A percentile compares a stretch with the other conserved stretches of the same genome.
phyloP scores from a whole-genome alignment of 2,329 filamentous ascomycete species.

The Venturia oleaginea region DNA sequence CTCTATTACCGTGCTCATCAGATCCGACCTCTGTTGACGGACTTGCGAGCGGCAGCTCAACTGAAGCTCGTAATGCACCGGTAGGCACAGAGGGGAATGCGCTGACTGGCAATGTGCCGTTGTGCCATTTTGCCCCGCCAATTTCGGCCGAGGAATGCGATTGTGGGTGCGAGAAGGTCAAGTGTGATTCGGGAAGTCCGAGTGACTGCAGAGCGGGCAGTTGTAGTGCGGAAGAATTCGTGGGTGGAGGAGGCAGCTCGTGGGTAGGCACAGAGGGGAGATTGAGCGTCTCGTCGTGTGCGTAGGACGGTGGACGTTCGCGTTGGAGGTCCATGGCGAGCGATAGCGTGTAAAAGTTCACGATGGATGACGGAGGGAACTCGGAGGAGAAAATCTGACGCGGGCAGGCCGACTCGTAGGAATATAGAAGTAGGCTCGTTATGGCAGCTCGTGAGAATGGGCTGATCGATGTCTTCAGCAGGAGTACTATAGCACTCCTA shows the following conservation, averaged over 20 bases:
- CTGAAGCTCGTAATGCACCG: conserved; percentile 14
- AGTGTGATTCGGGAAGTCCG: conserved; percentile 23
- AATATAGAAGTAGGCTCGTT: not conserved
- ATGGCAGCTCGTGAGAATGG: not conserved
- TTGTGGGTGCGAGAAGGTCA: conserved; percentile 11
- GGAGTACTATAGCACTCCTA: not conserved
- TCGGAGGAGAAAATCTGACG: not conserved
- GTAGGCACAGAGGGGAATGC: conserved; percentile 27
- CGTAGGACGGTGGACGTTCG: conserved; percentile 33
- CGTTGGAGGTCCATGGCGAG: conserved; percentile 18
- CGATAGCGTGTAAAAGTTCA: not conserved
- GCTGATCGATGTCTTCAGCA: not conserved
- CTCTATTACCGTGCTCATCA: conserved; percentile 28
- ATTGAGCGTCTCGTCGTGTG: conserved; percentile 33
- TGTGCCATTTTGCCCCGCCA: conserved; percentile 21
- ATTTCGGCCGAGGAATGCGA: conserved; percentile 28
- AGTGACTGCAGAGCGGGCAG: conserved; percentile 38
- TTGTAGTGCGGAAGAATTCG: conserved; percentile 22
- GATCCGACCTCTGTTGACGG: conserved; percentile 35
- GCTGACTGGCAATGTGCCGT: conserved; percentile 18
- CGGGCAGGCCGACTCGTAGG: not conserved
- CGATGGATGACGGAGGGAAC: conserved; percentile 11
- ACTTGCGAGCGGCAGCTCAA: conserved; percentile 26
- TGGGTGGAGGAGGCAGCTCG: conserved; percentile 20
- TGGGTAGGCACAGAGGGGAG: conserved; percentile 35